Percentiles rank a stretch among this genome's conserved stretches.
Conservation (phyloP, 306 rosid genomes). For the Coriaria nepalensis region DNA sequence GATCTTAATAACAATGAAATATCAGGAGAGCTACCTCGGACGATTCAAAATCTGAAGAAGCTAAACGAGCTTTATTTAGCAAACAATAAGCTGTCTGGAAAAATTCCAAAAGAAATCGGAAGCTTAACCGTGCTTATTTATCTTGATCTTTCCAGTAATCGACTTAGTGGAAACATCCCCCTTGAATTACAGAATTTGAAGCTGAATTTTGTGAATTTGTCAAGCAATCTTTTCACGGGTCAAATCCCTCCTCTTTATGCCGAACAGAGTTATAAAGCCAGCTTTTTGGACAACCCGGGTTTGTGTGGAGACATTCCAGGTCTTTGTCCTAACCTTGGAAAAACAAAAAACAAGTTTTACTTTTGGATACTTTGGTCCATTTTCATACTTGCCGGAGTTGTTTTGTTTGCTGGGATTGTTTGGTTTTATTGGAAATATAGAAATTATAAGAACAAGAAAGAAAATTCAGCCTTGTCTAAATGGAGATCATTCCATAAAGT, state of each 20-base stretch:
- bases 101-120: constrained; percentile 46
- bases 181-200: constrained; percentile 50
- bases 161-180: constrained; percentile 44
- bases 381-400: constrained; percentile 44
- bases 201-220: constrained; percentile 47
- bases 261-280: constrained; percentile 27
- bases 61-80: constrained; percentile 61
- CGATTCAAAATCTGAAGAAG: constrained; percentile 29
- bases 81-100: constrained; percentile 37
- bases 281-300: constrained; percentile 59
- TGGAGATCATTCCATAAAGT: constrained; percentile 74
- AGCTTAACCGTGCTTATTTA: constrained; percentile 50
- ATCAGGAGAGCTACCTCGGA: constrained; percentile 40
- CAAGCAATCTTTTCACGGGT: constrained; percentile 46
- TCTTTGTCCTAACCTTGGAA: constrained; percentile 25
- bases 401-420: constrained; percentile 41
- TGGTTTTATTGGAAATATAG: constrained; percentile 47
- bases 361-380: constrained; percentile 37
- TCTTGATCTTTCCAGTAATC: constrained; percentile 64
- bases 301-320: constrained; percentile 41
- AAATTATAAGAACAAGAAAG: constrained; percentile 33
- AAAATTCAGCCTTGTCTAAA: constrained; percentile 22
- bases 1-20: constrained; percentile 46
- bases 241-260: constrained; percentile 50
- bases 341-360: constrained; percentile 23